Percentiles rank a stretch among this genome's conserved stretches.
Conservation (phyloP, 345 rosid genomes). For the Lepidium aucheri region DNA sequence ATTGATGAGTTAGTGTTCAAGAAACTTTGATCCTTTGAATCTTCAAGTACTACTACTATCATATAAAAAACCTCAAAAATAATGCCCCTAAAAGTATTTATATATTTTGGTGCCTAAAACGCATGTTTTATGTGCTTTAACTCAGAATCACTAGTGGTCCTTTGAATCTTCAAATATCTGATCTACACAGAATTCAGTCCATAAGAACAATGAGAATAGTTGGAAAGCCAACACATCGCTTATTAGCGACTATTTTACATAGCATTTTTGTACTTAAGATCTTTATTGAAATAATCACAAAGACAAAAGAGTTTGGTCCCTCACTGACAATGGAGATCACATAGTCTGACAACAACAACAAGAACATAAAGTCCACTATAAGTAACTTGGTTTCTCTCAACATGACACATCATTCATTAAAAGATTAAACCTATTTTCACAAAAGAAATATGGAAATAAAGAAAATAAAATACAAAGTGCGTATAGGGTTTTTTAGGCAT, state of each 20-base stretch:
- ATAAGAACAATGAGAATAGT: background rate
- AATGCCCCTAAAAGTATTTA: too few relatives aligned
- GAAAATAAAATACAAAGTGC: background rate
- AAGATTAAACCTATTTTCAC: conserved; percentile 3
- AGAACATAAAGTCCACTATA: conserved; percentile 19
- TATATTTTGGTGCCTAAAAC: too few relatives aligned
- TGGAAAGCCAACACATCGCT: background rate
- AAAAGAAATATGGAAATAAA: background rate
- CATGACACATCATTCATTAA: background rate
- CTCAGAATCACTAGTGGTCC: too few relatives aligned
- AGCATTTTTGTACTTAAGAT: background rate
- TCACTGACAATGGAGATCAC: conserved; percentile 27
- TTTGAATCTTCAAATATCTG: too few relatives aligned
- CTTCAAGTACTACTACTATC: too few relatives aligned
- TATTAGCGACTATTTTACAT: background rate
- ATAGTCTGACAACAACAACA: conserved; percentile 22
- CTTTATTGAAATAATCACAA: background rate
- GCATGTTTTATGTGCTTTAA: too few relatives aligned
- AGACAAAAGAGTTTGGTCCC: conserved; percentile 18
- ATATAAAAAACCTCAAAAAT: too few relatives aligned
- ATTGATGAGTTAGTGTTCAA: background rate
- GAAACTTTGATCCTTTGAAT: background rate
- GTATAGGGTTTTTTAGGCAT: conserved; percentile 11
- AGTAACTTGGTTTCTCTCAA: conserved; percentile 12
- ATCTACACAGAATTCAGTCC: too few relatives aligned